Evolutionary conservation across 2,329 filamentous ascomycete genomes (phyloP), one percentile per base, ranked within the genome.

Genomic region (Bisporella sp.): DNA sequence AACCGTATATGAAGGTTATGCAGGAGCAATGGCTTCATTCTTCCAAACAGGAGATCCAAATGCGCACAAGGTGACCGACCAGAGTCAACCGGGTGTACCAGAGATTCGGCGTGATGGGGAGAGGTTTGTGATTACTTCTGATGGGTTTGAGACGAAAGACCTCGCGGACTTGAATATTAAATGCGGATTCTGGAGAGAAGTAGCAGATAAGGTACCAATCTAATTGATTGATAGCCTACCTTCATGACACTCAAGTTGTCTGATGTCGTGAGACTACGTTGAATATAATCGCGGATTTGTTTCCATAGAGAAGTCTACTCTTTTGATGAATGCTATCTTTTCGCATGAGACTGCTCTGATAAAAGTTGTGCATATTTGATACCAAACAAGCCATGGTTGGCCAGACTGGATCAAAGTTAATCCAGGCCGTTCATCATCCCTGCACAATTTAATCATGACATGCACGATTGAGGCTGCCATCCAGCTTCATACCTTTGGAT

Each of bases 31-130:
- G 59, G 79, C 76, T 0, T 78, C 74, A 29, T 84, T 82, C 62
- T 75, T 83, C 51, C 71, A 77, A 61, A 79, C 76, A 0, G 78
- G 77, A 0, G 72, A 82, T 61, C 78, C 80, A 0, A 82, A 83
- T 57, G 65, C 69, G 9, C 69, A 77, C 51, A 82, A 82, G 52
- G 54, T 82, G 35, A 81, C 77, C 0, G 68, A 71, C 48, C 52
- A 52, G 1, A 67, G 64, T 31, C 60, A 71, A 44, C 63, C 64
- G 12, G 73, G 67, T 1, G 72, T 81, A 6, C 78, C 79, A 1
- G 59, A 62, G 13, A 49, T 30, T 29, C 51, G 50, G 52, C 11
- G 13, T 0, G 59, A 65, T 0, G 69, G 67, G 0, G 60, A 71
- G 50, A 73, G 82, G 61, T 82, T 78, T 59, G 69, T 81, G 4